Evolutionary conservation across 2,329 filamentous ascomycete genomes (phyloP).

Genomic region (Setomelanomma holmii): DNA sequence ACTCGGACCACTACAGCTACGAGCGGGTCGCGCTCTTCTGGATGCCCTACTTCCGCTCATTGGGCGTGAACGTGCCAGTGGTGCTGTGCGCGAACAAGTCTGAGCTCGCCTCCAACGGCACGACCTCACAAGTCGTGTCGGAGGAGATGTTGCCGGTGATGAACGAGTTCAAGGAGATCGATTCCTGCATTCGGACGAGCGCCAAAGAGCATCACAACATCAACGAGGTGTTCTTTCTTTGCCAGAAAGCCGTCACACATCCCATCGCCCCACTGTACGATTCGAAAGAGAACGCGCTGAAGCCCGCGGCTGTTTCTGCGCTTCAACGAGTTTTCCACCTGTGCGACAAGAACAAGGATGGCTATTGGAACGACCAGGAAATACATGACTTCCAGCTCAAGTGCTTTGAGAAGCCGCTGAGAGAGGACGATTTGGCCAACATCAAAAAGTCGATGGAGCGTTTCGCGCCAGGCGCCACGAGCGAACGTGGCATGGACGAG

Average conservation of each 20-base stretch:
- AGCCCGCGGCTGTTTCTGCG: slow-evolving; percentile 86
- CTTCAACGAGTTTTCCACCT: slow-evolving; percentile 92
- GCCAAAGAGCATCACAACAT: slow-evolving; percentile 91
- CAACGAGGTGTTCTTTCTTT: slow-evolving; percentile 94
- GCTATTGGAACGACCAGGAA: slow-evolving; percentile 86
- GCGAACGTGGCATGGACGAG: slow-evolving; percentile 73
- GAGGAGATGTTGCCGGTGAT: slow-evolving; percentile 99
- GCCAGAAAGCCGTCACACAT: slow-evolving; percentile 96
- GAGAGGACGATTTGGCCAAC: slow-evolving; percentile 81
- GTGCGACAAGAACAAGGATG: slow-evolving; percentile 95
- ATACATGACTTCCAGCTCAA: slow-evolving; percentile 89
- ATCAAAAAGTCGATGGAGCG: slow-evolving; percentile 89
- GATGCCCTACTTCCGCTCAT: slow-evolving; percentile 96
- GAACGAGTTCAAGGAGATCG: slow-evolving; percentile 98
- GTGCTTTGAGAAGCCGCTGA: slow-evolving; percentile 88
- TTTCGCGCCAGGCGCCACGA: slow-evolving; percentile 66
- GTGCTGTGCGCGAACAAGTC: slow-evolving; percentile 97
- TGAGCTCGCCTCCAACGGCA: slow-evolving; percentile 78
- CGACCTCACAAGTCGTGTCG: slow-evolving; percentile 83
- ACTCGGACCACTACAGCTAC: slow-evolving; percentile 99
- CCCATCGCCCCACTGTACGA: slow-evolving; percentile 96
- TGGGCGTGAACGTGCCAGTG: slow-evolving; percentile 98
- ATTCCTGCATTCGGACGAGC: slow-evolving; percentile 95
- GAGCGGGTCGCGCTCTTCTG: slow-evolving; percentile 96
- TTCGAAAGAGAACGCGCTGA: slow-evolving; percentile 85